Percentiles rank a stretch among this genome's conserved stretches.
Conservation (phyloP, 305 asterid genomes). For the Fraxinus greggii region DNA sequence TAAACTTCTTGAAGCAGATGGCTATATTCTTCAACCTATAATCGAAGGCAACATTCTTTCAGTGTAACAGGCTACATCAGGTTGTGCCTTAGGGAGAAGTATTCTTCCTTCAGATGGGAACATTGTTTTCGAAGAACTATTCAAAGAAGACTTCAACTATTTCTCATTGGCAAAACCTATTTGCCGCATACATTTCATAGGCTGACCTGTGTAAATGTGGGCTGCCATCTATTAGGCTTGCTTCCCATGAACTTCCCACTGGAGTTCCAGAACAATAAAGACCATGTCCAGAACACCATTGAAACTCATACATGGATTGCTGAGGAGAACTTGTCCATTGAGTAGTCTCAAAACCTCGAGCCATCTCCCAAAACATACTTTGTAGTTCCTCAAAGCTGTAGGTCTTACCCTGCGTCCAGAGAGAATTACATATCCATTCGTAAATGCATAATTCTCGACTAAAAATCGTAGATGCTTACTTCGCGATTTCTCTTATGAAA, state of each 20-base stretch:
- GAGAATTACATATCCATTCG: neutral
- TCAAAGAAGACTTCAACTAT: neutral
- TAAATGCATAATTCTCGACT: too few relatives aligned
- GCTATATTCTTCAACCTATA: neutral
- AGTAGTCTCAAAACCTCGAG: conserved; percentile 46
- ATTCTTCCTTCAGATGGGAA: neutral
- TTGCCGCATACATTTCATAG: neutral
- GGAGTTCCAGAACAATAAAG: neutral
- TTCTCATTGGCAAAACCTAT: neutral
- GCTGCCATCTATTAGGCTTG: neutral
- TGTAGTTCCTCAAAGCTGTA: conserved; percentile 63
- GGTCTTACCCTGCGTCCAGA: conserved; percentile 39
- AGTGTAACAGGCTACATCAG: neutral
- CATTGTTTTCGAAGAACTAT: neutral
- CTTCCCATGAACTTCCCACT: neutral
- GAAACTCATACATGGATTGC: conserved; percentile 13
- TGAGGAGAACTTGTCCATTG: conserved; percentile 9
- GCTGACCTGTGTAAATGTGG: neutral
- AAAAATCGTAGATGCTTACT: too few relatives aligned
- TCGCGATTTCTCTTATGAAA: neutral
- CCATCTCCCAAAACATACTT: conserved; percentile 74
- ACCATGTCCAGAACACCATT: neutral
- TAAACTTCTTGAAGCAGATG: neutral
- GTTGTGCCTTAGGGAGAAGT: neutral
- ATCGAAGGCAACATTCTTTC: neutral